Base-by-base conservation (phyloP, 2,329 filamentous ascomycete species). In the Claviceps citrina region DNA sequence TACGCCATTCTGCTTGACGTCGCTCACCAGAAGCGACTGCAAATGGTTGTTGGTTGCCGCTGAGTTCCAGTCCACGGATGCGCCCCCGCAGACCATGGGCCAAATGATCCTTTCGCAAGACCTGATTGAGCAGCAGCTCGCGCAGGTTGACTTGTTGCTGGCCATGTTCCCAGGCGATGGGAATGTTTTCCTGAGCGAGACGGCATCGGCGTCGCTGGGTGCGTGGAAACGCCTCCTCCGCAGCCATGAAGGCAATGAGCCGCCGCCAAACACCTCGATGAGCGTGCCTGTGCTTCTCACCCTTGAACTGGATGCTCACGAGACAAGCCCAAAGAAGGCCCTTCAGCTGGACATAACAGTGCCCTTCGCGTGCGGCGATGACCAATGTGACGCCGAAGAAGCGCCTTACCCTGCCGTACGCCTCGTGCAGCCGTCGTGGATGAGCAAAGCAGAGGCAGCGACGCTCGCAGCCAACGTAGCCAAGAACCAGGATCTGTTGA, bases 91-190 rank as follows among this genome's bases (percentile, higher is more conserved):
- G 7, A 32, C n/a, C 37, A 39, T 39, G 28, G 15, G 28, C 19
- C 28, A n/a, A 24, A n/a, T 8, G 6, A 26, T 37, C 2, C 48
- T 70, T 7, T 57, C 65, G 0, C 49, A 49, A n/a, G 65, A 69
- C 7, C 45, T 68, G 2, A 56, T 70, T 48, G 63, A 66, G 43
- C 54, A 63, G 10, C 67, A 70, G 50, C 51, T 71, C 9, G 63
- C 61, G 1, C 65, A 65, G 40, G 57, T 71, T 26, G 68, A 72
- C 38, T 63, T 73, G n/a, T 51, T 73, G 3, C 52, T 59, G 46
- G 67, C 68, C 8, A 73, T 73, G 69, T 73, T 68, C 43, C 59
- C 62, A 1, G 47, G 52, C 0, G 57, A 64, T 10, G 53, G 57
- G n/a, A 56, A 54, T 5, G 49, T 62, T 1, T 38, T 43, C 0